Base-by-base conservation (phyloP, 2,329 filamentous ascomycete species). In the Salinomyces thailandicus region DNA sequence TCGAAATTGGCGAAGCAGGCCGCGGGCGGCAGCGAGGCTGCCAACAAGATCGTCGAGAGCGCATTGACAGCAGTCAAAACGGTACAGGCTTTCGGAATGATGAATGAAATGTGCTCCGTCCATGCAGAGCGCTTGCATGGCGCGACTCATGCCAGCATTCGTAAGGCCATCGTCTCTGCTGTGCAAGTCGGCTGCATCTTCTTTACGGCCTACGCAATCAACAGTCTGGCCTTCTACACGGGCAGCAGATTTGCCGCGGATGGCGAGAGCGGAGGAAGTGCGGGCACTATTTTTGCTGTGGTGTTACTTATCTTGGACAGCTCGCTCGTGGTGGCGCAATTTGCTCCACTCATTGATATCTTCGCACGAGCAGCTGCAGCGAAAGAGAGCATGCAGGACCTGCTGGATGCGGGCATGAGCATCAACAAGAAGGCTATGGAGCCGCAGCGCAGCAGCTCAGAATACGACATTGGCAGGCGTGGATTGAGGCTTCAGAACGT, bases 281-380 rank as follows among this genome's bases (percentile, higher is more conserved):
- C 68, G 17, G 69, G 69, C 20, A 71, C 68, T 1, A 63, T 76
- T 12, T 79, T 79, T 46, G 77, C 75, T 0, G 75, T 79, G 18
- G 73, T 79, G 9, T 75, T 79, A 36, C 61, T 80, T 18, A 71
- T 79, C 8, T 64, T 79, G 1, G 76, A 80, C 44, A 73, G 74
- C 17, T 75, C 74, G 6, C 72, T 81, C 33, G 68, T 80, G 20
- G 63, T 81, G 16, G 74, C 76, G 18, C 69, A 71, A 35, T 73
- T 79, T 33, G 75, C 75, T 0, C 77, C 77, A 0, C 68, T 79
- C 33, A 58, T 81, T 11, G 73, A 76, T 55, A 68, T 53, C 48
- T 73, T 64, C 51, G 63, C 61, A 54, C 60, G 61, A 19, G 75
- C 76, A 0, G 66, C 73, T 2, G 66, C 72, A 2, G 65, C 68